These are phyloP conservation scores for Trypanosoma avium DNA, from an alignment of 208 protist species.

Conservation along the genomic window DNA sequence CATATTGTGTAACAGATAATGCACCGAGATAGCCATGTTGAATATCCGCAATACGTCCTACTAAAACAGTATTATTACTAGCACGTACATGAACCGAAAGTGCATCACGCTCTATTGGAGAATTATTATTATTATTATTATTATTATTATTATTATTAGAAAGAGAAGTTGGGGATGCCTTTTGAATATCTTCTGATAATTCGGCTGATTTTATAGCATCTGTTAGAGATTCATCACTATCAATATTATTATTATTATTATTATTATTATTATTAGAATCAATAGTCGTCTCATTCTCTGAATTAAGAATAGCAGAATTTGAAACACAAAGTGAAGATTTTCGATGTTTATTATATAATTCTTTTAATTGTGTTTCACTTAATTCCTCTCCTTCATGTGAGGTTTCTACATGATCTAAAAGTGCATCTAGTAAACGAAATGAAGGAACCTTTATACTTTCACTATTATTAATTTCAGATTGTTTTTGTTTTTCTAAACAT, in stretches of 20 bases:
- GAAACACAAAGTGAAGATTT: conserved; percentile 17
- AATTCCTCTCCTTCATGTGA: conserved; percentile 34
- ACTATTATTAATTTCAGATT: neutral
- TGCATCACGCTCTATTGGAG: conserved; percentile 21
- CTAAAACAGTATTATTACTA: conserved; percentile 52
- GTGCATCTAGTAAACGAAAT: conserved; percentile 59
- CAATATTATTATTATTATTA: conserved; percentile 6
- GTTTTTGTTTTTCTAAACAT: conserved; percentile 11
- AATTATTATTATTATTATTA: no score
- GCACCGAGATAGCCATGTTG: conserved; percentile 67
- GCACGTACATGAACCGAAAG: conserved; percentile 60
- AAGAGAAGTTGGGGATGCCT: no score
- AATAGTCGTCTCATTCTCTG: conserved; percentile 7
- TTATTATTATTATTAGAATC: neutral
- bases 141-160: no score
- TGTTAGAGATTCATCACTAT: neutral
- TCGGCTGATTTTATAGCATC: neutral
- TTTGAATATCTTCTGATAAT: neutral
- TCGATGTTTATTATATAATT: conserved; percentile 32
- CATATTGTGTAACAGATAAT: conserved; percentile 59
- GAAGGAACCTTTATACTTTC: conserved; percentile 15
- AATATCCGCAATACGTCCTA: conserved; percentile 66
- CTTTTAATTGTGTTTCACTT: conserved; percentile 34
- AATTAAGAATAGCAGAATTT: no score
- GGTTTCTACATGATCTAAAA: conserved; percentile 63